phyloP scores from a whole-genome alignment of 495 filamentous ascomycete genomes.

The Podospora fimiseda region DNA sequence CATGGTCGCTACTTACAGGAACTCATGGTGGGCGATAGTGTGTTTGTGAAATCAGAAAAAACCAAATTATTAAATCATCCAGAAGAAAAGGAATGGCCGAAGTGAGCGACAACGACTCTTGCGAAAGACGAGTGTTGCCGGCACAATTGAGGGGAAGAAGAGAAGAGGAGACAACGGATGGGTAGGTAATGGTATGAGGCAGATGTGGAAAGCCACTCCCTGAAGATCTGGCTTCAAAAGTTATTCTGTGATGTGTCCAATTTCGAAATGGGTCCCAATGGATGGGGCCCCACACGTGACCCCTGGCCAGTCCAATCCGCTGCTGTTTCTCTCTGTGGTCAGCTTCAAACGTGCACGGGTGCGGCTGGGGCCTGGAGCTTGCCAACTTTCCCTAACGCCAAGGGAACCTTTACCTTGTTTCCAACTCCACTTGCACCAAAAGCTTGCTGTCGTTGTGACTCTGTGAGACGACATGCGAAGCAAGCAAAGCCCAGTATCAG shows the following conservation, averaged over 20 bases:
- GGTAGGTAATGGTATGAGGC: constrained; percentile 12
- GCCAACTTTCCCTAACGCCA: not conserved
- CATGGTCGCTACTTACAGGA: constrained; percentile 51
- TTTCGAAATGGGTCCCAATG: constrained; percentile 39
- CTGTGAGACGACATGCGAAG: no score
- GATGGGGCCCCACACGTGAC: constrained; percentile 26
- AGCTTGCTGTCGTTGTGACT: no score
- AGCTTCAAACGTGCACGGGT: not conserved
- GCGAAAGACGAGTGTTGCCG: constrained; percentile 30
- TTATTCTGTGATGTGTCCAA: constrained; percentile 48
- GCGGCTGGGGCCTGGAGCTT: not conserved
- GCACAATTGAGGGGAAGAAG: constrained; percentile 30
- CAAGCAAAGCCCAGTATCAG: no score
- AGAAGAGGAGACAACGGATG: constrained; percentile 30
- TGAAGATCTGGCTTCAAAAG: constrained; percentile 46
- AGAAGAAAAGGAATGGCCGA: constrained; percentile 31
- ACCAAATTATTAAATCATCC: constrained; percentile 37
- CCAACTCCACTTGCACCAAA: no score
- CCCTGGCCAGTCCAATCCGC: not conserved
- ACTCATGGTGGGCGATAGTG: constrained; percentile 50
- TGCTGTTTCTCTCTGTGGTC: no score
- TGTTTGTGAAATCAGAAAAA: constrained; percentile 28
- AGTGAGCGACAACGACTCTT: constrained; percentile 36
- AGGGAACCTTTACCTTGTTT: no score
- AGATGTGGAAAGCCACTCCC: constrained; percentile 27